phyloP scores from a whole-genome alignment of 192 early-diverging fungal species.

The Martensiomyces pterosporus region DNA sequence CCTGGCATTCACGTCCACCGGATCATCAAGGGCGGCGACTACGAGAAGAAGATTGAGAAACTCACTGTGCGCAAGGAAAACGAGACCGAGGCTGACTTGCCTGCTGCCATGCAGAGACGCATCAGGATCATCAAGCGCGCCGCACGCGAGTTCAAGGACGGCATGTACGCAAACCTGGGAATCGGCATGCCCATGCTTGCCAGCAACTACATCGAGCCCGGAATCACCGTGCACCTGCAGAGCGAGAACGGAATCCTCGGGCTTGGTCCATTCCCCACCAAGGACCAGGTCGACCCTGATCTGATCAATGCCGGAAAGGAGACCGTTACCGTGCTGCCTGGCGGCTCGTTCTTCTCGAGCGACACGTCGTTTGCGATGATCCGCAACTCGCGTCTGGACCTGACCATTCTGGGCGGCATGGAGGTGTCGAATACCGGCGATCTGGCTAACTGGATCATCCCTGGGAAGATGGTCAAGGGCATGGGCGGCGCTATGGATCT shows the following conservation, averaged over 20 bases:
- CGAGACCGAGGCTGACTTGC: constrained; percentile 1
- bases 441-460: constrained; percentile 80
- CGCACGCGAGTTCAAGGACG: constrained; percentile 68
- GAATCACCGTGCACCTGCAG: constrained; percentile 65
- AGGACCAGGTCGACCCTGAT: constrained; percentile 64
- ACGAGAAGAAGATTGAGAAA: constrained; percentile 66
- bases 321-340: constrained; percentile 63
- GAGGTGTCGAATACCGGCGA: constrained; percentile 57
- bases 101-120: constrained; percentile 45
- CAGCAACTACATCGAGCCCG: constrained; percentile 63
- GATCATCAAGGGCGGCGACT: constrained; percentile 58
- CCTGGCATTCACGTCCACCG: constrained; percentile 69
- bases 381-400: constrained; percentile 66
- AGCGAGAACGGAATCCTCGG: constrained; percentile 74
- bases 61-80: constrained; percentile 19
- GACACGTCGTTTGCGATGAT: constrained; percentile 73
- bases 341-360: constrained; percentile 64
- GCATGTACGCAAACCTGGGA: constrained; percentile 66
- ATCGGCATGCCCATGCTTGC: constrained; percentile 77
- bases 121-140: constrained; percentile 67
- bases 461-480: constrained; percentile 79
- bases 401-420: constrained; percentile 68
- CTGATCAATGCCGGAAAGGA: constrained; percentile 61
- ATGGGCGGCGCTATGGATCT: constrained; percentile 78
- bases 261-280: constrained; percentile 66